Evolutionary conservation across 2,329 filamentous ascomycete species (phyloP).

Genomic region (Claviceps cyperi): DNA sequence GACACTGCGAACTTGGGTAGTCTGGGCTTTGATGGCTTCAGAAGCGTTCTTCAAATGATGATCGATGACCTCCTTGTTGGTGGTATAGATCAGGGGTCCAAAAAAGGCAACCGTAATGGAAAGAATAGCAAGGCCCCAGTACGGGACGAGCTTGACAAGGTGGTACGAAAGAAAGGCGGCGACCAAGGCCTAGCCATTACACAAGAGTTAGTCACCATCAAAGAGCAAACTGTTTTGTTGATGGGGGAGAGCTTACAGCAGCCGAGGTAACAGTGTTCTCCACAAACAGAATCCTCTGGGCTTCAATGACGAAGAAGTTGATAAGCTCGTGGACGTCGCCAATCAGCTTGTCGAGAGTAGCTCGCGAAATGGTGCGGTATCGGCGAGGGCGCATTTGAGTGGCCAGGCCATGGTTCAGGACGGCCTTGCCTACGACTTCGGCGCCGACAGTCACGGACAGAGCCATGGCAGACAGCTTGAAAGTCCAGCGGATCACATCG

Average conservation of each 20-base stretch:
- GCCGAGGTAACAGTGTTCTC: conserved; percentile 49
- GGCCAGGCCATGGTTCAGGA: conserved; percentile 46
- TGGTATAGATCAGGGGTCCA: conserved; percentile 47
- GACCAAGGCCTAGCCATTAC: conserved; percentile 34
- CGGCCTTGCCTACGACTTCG: conserved; percentile 45
- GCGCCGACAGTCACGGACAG: conserved; percentile 45
- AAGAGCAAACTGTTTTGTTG: conserved; percentile 4
- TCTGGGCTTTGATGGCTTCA: conserved; percentile 46
- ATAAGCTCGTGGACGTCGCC: conserved; percentile 52
- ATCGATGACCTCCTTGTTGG: conserved; percentile 58
- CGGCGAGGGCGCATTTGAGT: conserved; percentile 51
- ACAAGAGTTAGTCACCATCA: neutral
- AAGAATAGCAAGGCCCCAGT: conserved; percentile 53
- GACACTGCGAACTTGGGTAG: conserved; percentile 44
- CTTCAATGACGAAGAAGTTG: conserved; percentile 60
- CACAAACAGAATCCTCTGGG: conserved; percentile 52
- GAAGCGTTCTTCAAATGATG: conserved; percentile 42
- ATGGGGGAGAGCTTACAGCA: conserved; percentile 33
- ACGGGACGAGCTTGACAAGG: conserved; percentile 53
- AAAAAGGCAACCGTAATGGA: conserved; percentile 45
- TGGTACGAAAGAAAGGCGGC: conserved; percentile 51
- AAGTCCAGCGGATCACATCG: conserved; percentile 47
- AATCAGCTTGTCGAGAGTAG: conserved; percentile 45
- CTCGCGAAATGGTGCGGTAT: conserved; percentile 52
- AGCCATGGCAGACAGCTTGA: conserved; percentile 51